Percentiles rank a stretch among this genome's conserved stretches.
These are phyloP conservation scores for Euphorbia tirucalli DNA, from an alignment of 345 rosid species.

Conservation along the genomic window DNA sequence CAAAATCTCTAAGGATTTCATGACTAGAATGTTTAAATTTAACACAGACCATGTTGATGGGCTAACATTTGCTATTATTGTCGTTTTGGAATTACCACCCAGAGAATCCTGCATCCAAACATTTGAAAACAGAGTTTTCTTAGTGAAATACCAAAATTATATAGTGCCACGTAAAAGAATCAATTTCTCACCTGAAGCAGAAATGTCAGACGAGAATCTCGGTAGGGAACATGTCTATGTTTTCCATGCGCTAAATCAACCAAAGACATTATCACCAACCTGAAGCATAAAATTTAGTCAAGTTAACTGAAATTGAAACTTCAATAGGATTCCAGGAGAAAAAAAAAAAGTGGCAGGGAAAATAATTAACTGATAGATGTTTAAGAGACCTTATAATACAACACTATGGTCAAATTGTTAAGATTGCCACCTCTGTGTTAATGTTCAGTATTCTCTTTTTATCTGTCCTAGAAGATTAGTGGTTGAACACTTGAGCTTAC, in stretches of 20 bases:
- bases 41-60: conserved; percentile 76
- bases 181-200: conserved; percentile 70
- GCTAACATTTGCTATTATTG: conserved; percentile 91
- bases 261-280: conserved; percentile 93
- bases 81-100: conserved; percentile 95
- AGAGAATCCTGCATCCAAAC: conserved; percentile 74
- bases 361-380: background rate
- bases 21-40: conserved; percentile 12
- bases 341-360: no score
- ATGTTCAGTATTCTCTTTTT: background rate
- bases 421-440: background rate
- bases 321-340: no score
- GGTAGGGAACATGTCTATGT: conserved; percentile 89
- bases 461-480: no score
- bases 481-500: no score
- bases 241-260: conserved; percentile 97
- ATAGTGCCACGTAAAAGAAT: background rate
- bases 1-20: background rate
- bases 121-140: conserved; percentile 12
- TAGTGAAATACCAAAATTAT: conserved; percentile 8
- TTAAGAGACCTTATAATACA: background rate
- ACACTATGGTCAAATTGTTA: background rate
- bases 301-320: no score
- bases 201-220: conserved; percentile 97
- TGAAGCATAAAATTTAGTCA: no score